Evolutionary conservation across 345 rosid genomes (phyloP).

Genomic region (Eucalyptus pauciflora): DNA sequence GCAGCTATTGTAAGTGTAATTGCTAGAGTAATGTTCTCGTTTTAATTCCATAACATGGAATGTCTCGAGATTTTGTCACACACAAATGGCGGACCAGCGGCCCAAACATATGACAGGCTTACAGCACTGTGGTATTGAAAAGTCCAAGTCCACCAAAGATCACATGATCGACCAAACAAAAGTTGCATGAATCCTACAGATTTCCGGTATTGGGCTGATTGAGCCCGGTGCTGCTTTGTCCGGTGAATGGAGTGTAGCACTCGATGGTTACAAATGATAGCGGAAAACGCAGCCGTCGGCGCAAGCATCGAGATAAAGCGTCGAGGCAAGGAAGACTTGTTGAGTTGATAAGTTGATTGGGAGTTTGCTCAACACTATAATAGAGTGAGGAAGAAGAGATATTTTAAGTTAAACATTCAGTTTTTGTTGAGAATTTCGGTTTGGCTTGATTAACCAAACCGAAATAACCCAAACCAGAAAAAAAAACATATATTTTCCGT

Average conservation of each 20-base stretch:
- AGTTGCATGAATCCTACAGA: background rate
- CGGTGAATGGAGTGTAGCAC: background rate
- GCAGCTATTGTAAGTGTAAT: background rate
- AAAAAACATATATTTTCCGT: too few relatives aligned
- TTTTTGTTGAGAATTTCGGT: too few relatives aligned
- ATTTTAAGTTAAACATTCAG: too few relatives aligned
- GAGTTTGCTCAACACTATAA: accelerated
- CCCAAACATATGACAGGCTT: background rate
- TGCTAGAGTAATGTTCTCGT: background rate
- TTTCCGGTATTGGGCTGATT: background rate
- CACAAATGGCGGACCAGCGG: background rate
- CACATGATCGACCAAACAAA: background rate
- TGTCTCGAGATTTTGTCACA: background rate
- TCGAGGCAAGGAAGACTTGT: background rate
- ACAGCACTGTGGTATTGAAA: background rate
- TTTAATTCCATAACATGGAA: background rate
- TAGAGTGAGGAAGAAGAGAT: too few relatives aligned
- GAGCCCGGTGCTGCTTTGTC: background rate
- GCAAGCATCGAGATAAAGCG: background rate
- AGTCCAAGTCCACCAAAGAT: background rate
- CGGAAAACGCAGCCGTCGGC: background rate
- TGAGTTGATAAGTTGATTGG: background rate
- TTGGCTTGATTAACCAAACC: too few relatives aligned
- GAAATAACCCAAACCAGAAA: too few relatives aligned
- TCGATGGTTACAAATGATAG: background rate